phyloP scores from a whole-genome alignment of 495 filamentous ascomycete genomes.

The Daldinia grandis region DNA sequence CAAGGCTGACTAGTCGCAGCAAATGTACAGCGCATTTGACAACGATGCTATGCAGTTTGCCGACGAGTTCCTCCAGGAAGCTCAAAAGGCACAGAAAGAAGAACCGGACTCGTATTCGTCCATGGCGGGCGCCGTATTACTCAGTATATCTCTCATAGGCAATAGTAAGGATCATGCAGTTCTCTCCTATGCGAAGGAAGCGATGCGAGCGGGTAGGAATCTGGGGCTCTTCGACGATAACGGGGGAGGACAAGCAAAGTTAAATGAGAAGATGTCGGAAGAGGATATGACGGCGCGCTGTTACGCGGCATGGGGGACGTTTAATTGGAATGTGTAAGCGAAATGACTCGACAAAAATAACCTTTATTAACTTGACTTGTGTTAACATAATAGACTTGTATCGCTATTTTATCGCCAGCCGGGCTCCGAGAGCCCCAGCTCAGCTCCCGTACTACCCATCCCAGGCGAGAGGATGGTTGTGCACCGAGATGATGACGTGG shows the following conservation, averaged over 20 bases:
- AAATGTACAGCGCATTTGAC: slow-evolving; percentile 40
- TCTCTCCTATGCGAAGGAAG: slow-evolving; percentile 32
- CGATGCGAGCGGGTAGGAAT: slow-evolving; percentile 29
- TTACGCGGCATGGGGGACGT: slow-evolving; percentile 41
- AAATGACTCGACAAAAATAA: background rate
- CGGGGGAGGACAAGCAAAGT: background rate
- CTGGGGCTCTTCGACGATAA: slow-evolving; percentile 30
- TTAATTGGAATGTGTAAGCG: slow-evolving; percentile 45
- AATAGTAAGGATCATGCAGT: slow-evolving; percentile 31
- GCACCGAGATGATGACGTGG: background rate
- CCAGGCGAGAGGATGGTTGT: slow-evolving; percentile 17
- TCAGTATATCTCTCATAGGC: slow-evolving; percentile 35
- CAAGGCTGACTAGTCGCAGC: slow-evolving; percentile 10
- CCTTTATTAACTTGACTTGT: background rate
- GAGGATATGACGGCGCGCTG: slow-evolving; percentile 18
- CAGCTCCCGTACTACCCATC: slow-evolving; percentile 27
- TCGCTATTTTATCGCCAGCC: slow-evolving; percentile 38
- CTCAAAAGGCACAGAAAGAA: slow-evolving; percentile 20
- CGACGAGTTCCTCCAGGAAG: slow-evolving; percentile 25
- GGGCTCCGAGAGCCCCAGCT: slow-evolving; percentile 25
- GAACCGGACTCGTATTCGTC: slow-evolving; percentile 25
- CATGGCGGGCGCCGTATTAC: slow-evolving; percentile 36
- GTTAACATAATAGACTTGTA: slow-evolving; percentile 22
- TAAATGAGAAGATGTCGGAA: background rate
- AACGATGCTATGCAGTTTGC: slow-evolving; percentile 22